These are phyloP conservation scores for Diplodia sapinea DNA, from an alignment of 2,329 filamentous ascomycete genomes.

Conservation along the genomic window DNA sequence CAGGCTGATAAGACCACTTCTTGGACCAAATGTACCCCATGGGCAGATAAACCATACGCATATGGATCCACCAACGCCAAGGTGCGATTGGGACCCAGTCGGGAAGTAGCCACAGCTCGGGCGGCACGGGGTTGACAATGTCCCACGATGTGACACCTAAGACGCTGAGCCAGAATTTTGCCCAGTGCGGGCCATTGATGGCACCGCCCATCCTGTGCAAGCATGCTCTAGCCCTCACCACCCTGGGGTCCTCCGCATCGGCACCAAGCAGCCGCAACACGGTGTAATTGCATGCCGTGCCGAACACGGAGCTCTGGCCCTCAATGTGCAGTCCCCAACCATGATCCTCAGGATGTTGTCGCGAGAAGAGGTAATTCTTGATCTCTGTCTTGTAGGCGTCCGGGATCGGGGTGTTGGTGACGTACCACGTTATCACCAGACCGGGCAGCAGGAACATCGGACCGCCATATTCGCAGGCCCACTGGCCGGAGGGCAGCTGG, in stretches of 20 bases:
- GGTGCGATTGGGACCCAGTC: slow-evolving; percentile 90
- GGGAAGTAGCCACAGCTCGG: slow-evolving; percentile 89
- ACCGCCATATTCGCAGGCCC: slow-evolving; percentile 97
- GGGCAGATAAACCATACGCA: slow-evolving; percentile 91
- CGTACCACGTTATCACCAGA: slow-evolving; percentile 83
- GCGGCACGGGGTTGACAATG: slow-evolving; percentile 90
- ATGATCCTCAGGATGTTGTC: slow-evolving; percentile 85
- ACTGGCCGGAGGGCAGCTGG: slow-evolving; percentile 87
- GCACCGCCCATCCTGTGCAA: slow-evolving; percentile 88
- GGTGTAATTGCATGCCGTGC: slow-evolving; percentile 87
- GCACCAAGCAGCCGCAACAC: slow-evolving; percentile 81
- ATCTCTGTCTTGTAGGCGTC: slow-evolving; percentile 83
- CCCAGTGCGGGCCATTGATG: slow-evolving; percentile 86
- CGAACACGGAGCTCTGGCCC: slow-evolving; percentile 88
- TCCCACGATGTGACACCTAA: slow-evolving; percentile 87
- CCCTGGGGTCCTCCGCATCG: slow-evolving; percentile 78
- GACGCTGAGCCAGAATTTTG: slow-evolving; percentile 92
- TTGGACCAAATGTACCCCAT: slow-evolving; percentile 92
- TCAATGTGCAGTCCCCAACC: slow-evolving; percentile 98
- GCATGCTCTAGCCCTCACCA: slow-evolving; percentile 82
- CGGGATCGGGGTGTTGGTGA: slow-evolving; percentile 85
- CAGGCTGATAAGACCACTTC: slow-evolving; percentile 77
- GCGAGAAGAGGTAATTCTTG: slow-evolving; percentile 86
- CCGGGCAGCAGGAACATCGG: slow-evolving; percentile 95
- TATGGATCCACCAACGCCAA: slow-evolving; percentile 98